Base-by-base conservation (phyloP, 1,139 yeast species). In the Blastobotrys malaysiensis region DNA sequence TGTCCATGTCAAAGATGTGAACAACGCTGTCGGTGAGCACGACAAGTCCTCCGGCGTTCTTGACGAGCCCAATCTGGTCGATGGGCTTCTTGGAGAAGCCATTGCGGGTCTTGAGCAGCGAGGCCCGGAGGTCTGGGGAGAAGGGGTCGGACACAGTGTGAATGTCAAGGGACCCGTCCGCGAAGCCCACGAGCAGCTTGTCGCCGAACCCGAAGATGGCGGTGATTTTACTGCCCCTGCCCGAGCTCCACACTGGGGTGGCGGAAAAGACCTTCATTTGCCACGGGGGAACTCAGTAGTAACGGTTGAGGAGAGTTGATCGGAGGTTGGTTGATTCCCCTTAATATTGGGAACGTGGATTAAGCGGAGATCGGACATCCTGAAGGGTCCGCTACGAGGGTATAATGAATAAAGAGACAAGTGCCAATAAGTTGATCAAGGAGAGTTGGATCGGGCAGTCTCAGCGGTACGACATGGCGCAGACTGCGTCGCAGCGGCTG, bases 11-110 rank as follows among this genome's bases (percentile, higher is more conserved):
- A 58, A 68, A 69, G 16, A 75, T 63, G 46, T 67, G 59, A 16
- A 75, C 70, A 9, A 65, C 55, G 6, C 65, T 62, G 46, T 69
- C 74, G 1, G 69, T 58, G 7, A 74, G 61, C 2, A 69, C 65
- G 3, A 73, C 62, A 43, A 76, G 54, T 39, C 68, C 66, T 14
- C 70, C 69, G n/a, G 73, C 65, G 46, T 69, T 71, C 22, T 69
- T 65, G 21, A 74, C 55, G 14, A 71, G 63, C 16, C 68, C 70
- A 9, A 75, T 58, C 51, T 68, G 65, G 11, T 64, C 67, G 44
- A 73, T 67, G 11, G 53, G n/a, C 22, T 55, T 46, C 21, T 50
- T 50, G 9, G 63, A 51, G 14, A 65, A 49, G 27, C 53, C 56
- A 9, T 56, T 52, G 46, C 57, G 50, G 6, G 59, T 53, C 5